Base-by-base conservation (phyloP, 1,139 yeast genomes). In the Chernovozyma aurita region DNA sequence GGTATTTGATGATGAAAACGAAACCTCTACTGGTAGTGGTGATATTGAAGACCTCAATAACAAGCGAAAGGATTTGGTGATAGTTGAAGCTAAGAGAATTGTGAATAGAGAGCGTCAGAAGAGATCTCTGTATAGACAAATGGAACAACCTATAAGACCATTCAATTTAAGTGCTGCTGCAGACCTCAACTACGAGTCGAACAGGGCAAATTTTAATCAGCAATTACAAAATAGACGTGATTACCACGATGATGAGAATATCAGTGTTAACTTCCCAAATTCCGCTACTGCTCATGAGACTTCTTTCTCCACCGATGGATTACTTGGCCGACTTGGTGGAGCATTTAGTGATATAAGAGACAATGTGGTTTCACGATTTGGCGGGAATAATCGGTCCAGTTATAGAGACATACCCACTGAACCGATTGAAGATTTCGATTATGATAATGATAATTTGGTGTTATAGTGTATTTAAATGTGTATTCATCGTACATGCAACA, bases 51-150 rank as follows among this genome's bases (percentile, higher is more conserved):
- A 42, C 24, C 34, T 42, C 28, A 46, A 44, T 17, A 47, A 45
- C 39, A 64, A 61, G 36, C 47, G 70, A 24, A 52, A 53, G 29
- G 73, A 67, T 36, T 48, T 68, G 39, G 47, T 65, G 3, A 65
- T 69, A 29, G 70, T 61, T 4, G 75, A 69, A 44, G 73, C 73
- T 7, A 69, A 67, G 40, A 43, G 73, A 24, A 65, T 65, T 3
- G 56, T 68, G 4, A 49, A 56, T 28, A 49, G 73, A 40, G 75
- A 69, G 42, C 44, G 57, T 43, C 44, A 53, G 15, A 61, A 55
- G 35, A 51, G 67, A 22, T 57, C 53, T 34, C 53, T 50, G 13
- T 44, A 41, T 31, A 36, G 17, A 43, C 22, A 21, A 25, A 25
- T 26, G 9, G 36, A 29, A 11, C 12, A n/a, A 20, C 42, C 43